Evolutionary conservation across 768 basidiomycete species (phyloP), one percentile per base, ranked within the genome.

Genomic region (Mycena capillaripes): DNA sequence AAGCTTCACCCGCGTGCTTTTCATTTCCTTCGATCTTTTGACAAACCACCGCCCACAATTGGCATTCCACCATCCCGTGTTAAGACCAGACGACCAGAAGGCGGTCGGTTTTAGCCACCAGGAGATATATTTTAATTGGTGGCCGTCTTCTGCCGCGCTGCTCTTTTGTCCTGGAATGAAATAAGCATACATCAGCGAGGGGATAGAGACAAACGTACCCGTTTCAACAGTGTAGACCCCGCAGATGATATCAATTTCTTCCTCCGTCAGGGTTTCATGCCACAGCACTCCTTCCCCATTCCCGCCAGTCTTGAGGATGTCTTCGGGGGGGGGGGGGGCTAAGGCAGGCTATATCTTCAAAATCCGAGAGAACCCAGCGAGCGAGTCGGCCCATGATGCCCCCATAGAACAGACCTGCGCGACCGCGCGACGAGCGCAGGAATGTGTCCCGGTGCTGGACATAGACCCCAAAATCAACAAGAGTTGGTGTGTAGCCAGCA

Each of bases 141-240:
- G 32, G n/a, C 63, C 72, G 32, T 61, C 58, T 36, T 55, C 40
- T 38, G 25, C 42, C 23, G 2, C 10, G 5, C 16, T 48, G 64
- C 64, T 66, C 64, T 17, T 50, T 60, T 66, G 70, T 23, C 70
- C 64, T 66, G 58, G 56, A 56, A 23, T 34, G 34, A 70, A 56
- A 50, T 69, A 9, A 62, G 64, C n/a, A 42, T 25, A 55, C 25
- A 57, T 57, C 52, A 58, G 57, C n/a, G 29, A 27, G 10, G 57
- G 10, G 57, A 53, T n/a, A 64, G 27, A 34, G 19, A 8, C 12
- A 27, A 58, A 70, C 63, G 14, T 56, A 46, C 72, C 72, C 16
- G 68, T 73, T 55, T 61, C 72, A 40, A 69, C 30, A 0, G n/a
- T n/a, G 48, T 73, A 73, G 19, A 73, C 63, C n/a, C 72, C 67